Percentiles rank a stretch among this genome's conserved stretches.
These are phyloP conservation scores for Arachnomyces sp. DNA, from an alignment of 2,329 filamentous ascomycete genomes.

Conservation along the genomic window DNA sequence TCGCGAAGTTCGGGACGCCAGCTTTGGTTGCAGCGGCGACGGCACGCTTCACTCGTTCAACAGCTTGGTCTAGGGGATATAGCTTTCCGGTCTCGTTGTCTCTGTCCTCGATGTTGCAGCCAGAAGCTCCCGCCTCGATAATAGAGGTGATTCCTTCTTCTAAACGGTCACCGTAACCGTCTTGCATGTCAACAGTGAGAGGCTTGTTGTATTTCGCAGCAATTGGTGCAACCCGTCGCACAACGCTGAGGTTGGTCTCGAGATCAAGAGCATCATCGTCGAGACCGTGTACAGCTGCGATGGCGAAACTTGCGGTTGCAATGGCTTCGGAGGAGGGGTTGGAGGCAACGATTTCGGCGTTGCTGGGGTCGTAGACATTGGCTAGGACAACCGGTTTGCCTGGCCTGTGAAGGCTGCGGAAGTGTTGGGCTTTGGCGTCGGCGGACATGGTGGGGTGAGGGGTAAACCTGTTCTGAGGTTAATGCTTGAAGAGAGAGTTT, in stretches of 20 bases:
- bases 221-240: constrained; percentile 38
- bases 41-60: constrained; percentile 34
- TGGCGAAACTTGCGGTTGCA: constrained; percentile 45
- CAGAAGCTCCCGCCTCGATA: constrained; percentile 46
- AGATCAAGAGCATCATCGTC: constrained; percentile 44
- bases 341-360: constrained; percentile 39
- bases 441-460: constrained; percentile 1
- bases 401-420: constrained; percentile 40
- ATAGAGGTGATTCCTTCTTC: constrained; percentile 38
- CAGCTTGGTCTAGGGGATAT: constrained; percentile 40
- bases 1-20: constrained; percentile 47
- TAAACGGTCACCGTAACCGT: constrained; percentile 48
- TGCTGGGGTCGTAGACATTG: constrained; percentile 48
- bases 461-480: too few species aligned
- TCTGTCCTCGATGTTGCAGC: constrained; percentile 53
- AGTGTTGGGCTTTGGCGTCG: constrained; percentile 9
- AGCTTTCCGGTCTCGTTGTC: constrained; percentile 29
- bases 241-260: constrained; percentile 43
- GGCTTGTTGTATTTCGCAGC: constrained; percentile 37
- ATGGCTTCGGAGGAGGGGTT: constrained; percentile 30
- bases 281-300: constrained; percentile 40
- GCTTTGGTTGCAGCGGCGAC: constrained; percentile 24
- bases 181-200: constrained; percentile 52
- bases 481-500: too few species aligned
- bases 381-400: constrained; percentile 45